Conservation (phyloP, 2,329 filamentous ascomycete species). For the Talaromyces funiculosus region DNA sequence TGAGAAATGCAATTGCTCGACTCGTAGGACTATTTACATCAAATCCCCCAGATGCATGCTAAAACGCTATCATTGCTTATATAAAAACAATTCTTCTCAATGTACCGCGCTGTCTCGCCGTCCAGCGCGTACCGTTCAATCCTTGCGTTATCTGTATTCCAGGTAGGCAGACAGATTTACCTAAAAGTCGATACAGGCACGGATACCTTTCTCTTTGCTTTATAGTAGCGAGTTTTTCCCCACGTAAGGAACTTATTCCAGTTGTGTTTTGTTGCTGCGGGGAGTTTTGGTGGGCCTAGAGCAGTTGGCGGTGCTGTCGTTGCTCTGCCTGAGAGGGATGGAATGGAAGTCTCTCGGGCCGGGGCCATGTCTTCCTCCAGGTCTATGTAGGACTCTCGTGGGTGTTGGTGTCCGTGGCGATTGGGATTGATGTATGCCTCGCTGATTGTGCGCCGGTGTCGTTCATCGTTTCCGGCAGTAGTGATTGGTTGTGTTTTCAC, state of each 20-base stretch:
- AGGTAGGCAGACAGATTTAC: neutral
- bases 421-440: neutral
- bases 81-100: neutral
- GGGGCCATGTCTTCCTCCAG: neutral
- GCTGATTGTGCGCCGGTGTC: slow-evolving; percentile 8
- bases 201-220: slow-evolving; percentile 38
- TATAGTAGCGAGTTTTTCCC: slow-evolving; percentile 51
- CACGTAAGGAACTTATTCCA: slow-evolving; percentile 55
- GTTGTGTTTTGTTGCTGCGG: slow-evolving; percentile 22
- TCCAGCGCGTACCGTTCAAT: neutral
- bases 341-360: neutral
- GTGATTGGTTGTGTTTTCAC: slow-evolving; percentile 15
- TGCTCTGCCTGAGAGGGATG: neutral
- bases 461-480: slow-evolving; percentile 19
- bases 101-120: neutral
- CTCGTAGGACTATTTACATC: slow-evolving; percentile 2
- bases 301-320: neutral
- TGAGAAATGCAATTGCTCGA: slow-evolving; percentile 1
- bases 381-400: slow-evolving; percentile 1
- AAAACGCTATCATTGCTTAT: slow-evolving; percentile 9
- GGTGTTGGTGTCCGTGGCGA: neutral
- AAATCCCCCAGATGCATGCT: neutral
- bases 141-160: neutral
- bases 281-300: neutral
- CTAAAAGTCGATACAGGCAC: slow-evolving; percentile 12